Percentiles rank a stretch among this genome's conserved stretches.
These are phyloP conservation scores for Pythium oligandrum DNA, from an alignment of 352 stramenopile genomes.

Conservation along the genomic window DNA sequence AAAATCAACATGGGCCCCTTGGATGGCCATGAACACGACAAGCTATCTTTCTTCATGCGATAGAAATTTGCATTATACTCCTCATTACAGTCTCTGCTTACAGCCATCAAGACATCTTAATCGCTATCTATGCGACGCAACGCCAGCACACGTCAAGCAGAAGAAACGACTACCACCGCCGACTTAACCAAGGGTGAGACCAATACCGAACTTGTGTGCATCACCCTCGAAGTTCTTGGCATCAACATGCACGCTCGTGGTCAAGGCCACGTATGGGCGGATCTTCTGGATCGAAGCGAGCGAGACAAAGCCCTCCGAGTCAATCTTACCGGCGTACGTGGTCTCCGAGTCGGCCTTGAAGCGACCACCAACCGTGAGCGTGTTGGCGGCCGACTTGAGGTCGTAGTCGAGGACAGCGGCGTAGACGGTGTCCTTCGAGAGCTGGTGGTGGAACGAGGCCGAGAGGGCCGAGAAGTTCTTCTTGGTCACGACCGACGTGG, in stretches of 20 bases:
- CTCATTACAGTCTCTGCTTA: no score
- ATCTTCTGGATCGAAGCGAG: constrained; percentile 77
- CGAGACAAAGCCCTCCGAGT: constrained; percentile 78
- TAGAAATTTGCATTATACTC: no score
- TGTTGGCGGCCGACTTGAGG: constrained; percentile 79
- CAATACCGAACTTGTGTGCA: constrained; percentile 81
- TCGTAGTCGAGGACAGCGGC: constrained; percentile 79
- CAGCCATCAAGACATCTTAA: no score
- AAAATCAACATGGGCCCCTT: no score
- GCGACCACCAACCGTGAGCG: constrained; percentile 65
- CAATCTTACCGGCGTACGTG: constrained; percentile 79
- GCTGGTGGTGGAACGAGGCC: constrained; percentile 79
- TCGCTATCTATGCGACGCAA: no score
- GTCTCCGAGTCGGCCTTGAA: constrained; percentile 74
- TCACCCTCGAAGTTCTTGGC: constrained; percentile 86
- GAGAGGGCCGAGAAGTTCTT: constrained; percentile 80
- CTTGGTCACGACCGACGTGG: constrained; percentile 69
- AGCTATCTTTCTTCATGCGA: no score
- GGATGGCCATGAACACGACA: no score
- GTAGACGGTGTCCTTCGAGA: constrained; percentile 74
- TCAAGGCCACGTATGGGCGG: constrained; percentile 65
- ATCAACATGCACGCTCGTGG: constrained; percentile 75
- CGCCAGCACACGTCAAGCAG: no score
- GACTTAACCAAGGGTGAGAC: constrained; percentile 69
- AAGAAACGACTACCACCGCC: no score